Base-by-base conservation (phyloP, 78 protist genomes). In the Dictyostelium firmibasis region DNA sequence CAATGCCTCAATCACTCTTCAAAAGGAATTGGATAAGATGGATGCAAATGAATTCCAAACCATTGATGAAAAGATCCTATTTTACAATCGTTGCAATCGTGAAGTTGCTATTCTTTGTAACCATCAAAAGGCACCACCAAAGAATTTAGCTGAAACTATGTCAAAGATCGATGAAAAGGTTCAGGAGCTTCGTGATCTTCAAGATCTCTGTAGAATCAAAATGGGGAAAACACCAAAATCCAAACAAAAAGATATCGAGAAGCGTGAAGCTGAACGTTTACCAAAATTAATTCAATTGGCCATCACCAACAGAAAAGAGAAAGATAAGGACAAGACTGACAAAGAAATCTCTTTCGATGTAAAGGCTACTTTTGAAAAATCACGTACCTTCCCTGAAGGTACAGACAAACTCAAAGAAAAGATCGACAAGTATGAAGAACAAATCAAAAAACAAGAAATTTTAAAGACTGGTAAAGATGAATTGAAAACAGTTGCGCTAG, bases 21-120 rank as follows among this genome's bases (percentile, higher is more conserved):
- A 98, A 33, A 18, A 96, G 2, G 95, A 92, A 75, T 87, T 98
- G 41, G 84, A 67, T 25, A 78, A 95, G 75, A 87, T 83, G 95
- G 74, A 69, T 50, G 33, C 86, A 35, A 29, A 41, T 10, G 78
- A 29, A 20, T 87, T 62, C 16, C 18, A 47, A 16, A 92, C 92
- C 16, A 81, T 53, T 18, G 95, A 74, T 0, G 99, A 97, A 53
- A 98, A 98, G 75, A n/a, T 94, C 50, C 78, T 91, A 0, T 96
- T 93, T 31, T 99, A 95, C 97, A 98, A 96, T 84, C 88, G 93
- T 7, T 97, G 99, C 74, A 99, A 99, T 88, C 91, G 96, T 60
- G 94, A 92, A 41, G 99, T 99, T 25, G 99, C 99, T 81, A 77
- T 98, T 5, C 95, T 99, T 16, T 99, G 99, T 87, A 99, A 99